Evolutionary conservation across 108 stramenopile genomes (phyloP), one percentile per base, ranked within the genome.

Genomic region (Schizochytrium sp.): DNA sequence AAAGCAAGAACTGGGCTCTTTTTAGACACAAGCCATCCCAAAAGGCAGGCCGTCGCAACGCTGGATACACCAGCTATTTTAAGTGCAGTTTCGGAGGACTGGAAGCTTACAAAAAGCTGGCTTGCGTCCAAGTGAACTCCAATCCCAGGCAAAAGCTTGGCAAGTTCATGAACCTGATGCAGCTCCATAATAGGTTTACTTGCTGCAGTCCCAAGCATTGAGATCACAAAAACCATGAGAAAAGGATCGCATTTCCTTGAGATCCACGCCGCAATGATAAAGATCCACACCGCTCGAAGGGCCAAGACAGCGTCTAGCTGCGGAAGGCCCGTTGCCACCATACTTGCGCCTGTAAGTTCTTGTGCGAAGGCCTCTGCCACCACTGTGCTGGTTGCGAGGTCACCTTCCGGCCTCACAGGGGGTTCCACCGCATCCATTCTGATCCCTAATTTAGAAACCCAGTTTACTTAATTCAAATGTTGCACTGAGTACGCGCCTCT

Each of bases 321-420:
- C 64, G 64, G 64, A 44, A 69, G 64, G 5, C 64, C 64, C 64
- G 64, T 69, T 44, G 40, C 64, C 28, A 44, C 64, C 10, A 15
- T 44, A 44, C 28, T 69, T 38, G 64, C 40, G 42, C 64, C 44
- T 38, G 42, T 69, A 7, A 69, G 64, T 15, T 69, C 64, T 44
- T 69, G 64, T 44, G 64, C 64, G 19, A 69, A 38, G 64, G 64
- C 64, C 64, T 69, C 64, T 8, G 64, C 64, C 3, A 69, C 64
- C 64, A 44, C 44, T 38, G 64, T 69, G 64, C 64, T 69, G 42
- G 64, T 69, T 15, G 64, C 64, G 64, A 69, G 64, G 42, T 69
- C 64, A 38, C 44, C 64, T 38, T 7, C 19, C 8, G 40, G 8
- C 19, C 28, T 17, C 57, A 28, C 0, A 28, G 28, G 28, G 28